These are phyloP conservation scores for Collybia mongolica DNA, from an alignment of 768 basidiomycete species.

Conservation along the genomic window DNA sequence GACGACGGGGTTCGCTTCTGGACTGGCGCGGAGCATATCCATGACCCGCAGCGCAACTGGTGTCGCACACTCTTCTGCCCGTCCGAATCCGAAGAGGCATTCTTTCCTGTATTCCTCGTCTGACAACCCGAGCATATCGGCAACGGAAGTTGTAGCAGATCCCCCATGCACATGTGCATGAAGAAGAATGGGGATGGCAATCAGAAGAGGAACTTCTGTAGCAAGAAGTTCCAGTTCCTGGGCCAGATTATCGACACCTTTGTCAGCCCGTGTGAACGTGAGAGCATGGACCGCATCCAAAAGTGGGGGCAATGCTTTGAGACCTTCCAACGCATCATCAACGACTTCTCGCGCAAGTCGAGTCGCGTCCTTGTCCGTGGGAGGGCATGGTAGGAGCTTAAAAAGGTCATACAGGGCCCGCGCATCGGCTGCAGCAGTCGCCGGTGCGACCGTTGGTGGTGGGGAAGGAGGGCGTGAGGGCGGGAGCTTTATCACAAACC, in stretches of 20 bases:
- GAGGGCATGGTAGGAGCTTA: conserved; percentile 58
- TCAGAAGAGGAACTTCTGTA: conserved; percentile 67
- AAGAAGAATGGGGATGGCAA: conserved; percentile 69
- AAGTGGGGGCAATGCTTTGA: conserved; percentile 55
- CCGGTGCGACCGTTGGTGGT: conserved; percentile 30
- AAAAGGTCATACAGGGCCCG: conserved; percentile 64
- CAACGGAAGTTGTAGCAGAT: conserved; percentile 38
- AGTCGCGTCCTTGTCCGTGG: conserved; percentile 41
- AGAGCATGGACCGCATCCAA: conserved; percentile 46
- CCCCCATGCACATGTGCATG: conserved; percentile 43
- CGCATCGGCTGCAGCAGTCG: conserved; percentile 56
- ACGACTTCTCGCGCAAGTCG: conserved; percentile 76
- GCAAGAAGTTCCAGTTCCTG: conserved; percentile 53
- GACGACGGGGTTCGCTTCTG: conserved; percentile 30
- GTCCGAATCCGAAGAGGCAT: conserved; percentile 72
- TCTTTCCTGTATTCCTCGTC: conserved; percentile 67
- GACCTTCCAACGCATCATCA: conserved; percentile 70
- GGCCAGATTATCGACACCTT: conserved; percentile 26
- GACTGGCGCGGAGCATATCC: conserved; percentile 40
- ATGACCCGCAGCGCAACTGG: conserved; percentile 58
- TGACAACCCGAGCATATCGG: conserved; percentile 53
- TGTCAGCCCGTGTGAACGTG: conserved; percentile 15
- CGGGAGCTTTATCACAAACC: conserved; percentile 68
- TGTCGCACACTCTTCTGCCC: conserved; percentile 72
- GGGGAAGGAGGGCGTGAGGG: conserved; percentile 70